Base-by-base conservation (phyloP, 1,139 yeast genomes). In the Zhuliangozyma blackwelliae region DNA sequence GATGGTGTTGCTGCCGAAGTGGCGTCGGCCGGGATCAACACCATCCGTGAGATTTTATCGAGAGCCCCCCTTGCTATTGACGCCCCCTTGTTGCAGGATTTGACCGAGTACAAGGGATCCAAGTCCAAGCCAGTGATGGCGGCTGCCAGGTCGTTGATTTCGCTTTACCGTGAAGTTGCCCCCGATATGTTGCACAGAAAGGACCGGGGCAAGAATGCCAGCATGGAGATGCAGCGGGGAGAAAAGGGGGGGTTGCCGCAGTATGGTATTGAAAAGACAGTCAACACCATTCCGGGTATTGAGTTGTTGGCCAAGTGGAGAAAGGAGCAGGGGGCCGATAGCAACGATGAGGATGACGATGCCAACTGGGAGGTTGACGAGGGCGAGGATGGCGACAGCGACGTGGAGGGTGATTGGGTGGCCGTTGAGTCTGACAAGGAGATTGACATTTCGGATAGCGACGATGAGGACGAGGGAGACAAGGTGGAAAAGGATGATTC, bases 1-100 rank as follows among this genome's bases (percentile, higher is more conserved):
- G 97, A 92, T 56, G 98, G 98, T 69, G 98, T 92, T 28, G 89
- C 97, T 9, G 82, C 96, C 20, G 97, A 92, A 63, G 98, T 90
- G 39, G 97, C 97, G 10, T 89, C 97, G 35, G 97, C 97, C 3
- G 99, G 99, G 52, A 72, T 92, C 46, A 92, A 92, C 60, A 87
- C 97, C 5, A 90, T 92, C 43, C 73, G 97, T 49, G 98, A 92
- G 62, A 87, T 92, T 42, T 74, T 92, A 45, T 65, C 96, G 2
- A 82, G 98, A 68, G 94, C 95, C 8, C 97, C 98, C 12, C 71
- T 92, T 45, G 95, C 97, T 27, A 88, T 92, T 49, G 97, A 89
- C 39, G 80, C 83, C 37, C 78, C 90, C 1, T 65, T 92, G 40
- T 68, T 92, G 46, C 97, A 89, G 50, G 98, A 92, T 63, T 74